phyloP scores from a whole-genome alignment of 1,284 basidiomycete genomes.

The Bjerkandera adusta region DNA sequence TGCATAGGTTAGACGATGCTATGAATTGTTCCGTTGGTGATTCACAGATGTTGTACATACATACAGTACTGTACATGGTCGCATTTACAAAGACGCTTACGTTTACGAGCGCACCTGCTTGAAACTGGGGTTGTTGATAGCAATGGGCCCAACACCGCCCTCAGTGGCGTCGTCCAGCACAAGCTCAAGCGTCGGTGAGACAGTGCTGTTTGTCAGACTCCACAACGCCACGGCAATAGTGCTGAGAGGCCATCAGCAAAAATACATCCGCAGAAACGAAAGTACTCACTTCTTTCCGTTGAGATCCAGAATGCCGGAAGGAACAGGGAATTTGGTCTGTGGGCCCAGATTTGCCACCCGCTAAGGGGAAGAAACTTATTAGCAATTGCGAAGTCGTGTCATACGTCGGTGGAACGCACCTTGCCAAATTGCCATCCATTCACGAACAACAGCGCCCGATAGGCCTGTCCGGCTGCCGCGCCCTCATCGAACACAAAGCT shows the following conservation, averaged over 20 bases:
- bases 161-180: slow-evolving; percentile 57
- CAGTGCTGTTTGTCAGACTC: slow-evolving; percentile 50
- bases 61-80: no score
- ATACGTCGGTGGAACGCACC: slow-evolving; percentile 37
- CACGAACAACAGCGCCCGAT: slow-evolving; percentile 71
- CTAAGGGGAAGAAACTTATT: slow-evolving; percentile 25
- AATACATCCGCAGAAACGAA: slow-evolving; percentile 6
- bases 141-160: slow-evolving; percentile 60
- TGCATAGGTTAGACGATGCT: no score
- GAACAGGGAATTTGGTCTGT: slow-evolving; percentile 76
- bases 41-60: no score
- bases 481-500: slow-evolving; percentile 67
- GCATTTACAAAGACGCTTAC: no score
- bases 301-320: slow-evolving; percentile 72
- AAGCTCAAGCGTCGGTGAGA: slow-evolving; percentile 54
- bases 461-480: slow-evolving; percentile 44
- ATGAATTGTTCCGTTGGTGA: no score
- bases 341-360: slow-evolving; percentile 44
- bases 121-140: slow-evolving; percentile 64
- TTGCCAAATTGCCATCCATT: slow-evolving; percentile 91
- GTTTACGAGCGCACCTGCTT: no score
- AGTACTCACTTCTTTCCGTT: slow-evolving; percentile 62
- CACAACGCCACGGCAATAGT: slow-evolving; percentile 73
- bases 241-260: slow-evolving; percentile 33
- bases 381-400: not conserved